Base-by-base conservation (phyloP, 2,329 filamentous ascomycete species). In the Zelopaecilomyces penicillatus region DNA sequence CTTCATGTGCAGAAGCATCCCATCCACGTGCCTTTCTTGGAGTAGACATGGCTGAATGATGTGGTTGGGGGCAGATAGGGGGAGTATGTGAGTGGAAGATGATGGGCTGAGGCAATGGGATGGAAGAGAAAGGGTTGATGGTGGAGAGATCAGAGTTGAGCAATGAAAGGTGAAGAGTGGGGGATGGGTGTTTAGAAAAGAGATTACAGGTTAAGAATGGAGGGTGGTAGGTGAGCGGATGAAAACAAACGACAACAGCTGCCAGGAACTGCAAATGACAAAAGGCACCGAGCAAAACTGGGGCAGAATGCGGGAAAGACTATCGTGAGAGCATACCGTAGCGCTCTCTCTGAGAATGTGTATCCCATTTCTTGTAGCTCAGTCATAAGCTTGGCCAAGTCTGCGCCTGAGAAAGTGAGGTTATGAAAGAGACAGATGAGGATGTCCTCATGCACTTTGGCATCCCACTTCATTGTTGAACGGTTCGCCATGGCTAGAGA, bases 391-490 rank as follows among this genome's bases (percentile, higher is more conserved):
- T 62, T 57, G 26, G 53, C 37, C 52, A 62, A 66, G 8, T 67
- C 59, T 1, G 53, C 53, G 0, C 49, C 34, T 3, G 49, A 56
- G 3, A 67, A 61, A 33, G 59, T 64, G 43, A 67, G 50, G 5
- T 64, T 56, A 28, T 63, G 59, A n/a, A 68, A 54, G 27, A 74
- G 46, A 29, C 63, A 64, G 5, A 66, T 45, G 32, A 76, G 60
- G 36, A 75, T 65, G 35, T 69, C 68, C 46, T 69, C 57, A 38
- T 75, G 69, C 12, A 66, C 61, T 6, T 59, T 57, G 5, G 62
- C 54, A 29, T 64, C 64, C 71, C 71, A 76, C 31, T 57, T 62
- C 51, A 64, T 65, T 11, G 54, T 47, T 44, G 59, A 53, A 32
- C 60, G 57, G n/a, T 50, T 50, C 37, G 54, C 46, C 62, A 64